phyloP scores from a whole-genome alignment of 345 rosid genomes.

The Boechera divaricarpa region DNA sequence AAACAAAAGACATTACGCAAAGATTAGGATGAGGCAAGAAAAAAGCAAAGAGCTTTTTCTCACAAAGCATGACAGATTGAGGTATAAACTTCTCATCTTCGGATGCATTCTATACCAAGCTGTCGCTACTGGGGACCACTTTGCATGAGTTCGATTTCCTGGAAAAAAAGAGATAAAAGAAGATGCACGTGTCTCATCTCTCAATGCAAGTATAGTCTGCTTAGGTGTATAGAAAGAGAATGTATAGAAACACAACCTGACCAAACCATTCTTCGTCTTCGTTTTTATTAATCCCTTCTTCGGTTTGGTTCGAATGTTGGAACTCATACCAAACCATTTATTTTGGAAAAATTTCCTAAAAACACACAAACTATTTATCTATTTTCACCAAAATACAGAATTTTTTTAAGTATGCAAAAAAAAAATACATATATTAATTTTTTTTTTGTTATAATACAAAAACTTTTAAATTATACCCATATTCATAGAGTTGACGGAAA shows the following conservation, averaged over 20 bases:
- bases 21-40: background rate
- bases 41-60: background rate
- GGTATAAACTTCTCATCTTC: conserved; percentile 55
- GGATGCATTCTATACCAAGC: conserved; percentile 99
- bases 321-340: too few relatives aligned
- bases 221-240: conserved; percentile 1
- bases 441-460: too few relatives aligned
- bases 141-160: conserved; percentile 97
- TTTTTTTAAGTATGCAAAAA: background rate
- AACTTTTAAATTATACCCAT: too few relatives aligned
- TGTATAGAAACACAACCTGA: conserved; percentile 34
- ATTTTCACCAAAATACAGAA: too few relatives aligned
- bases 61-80: background rate
- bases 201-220: background rate
- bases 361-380: too few relatives aligned
- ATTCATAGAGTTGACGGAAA: too few relatives aligned
- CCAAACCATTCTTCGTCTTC: background rate
- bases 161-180: background rate
- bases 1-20: background rate
- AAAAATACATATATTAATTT: background rate
- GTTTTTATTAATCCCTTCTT: background rate
- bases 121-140: conserved; percentile 98
- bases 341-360: too few relatives aligned
- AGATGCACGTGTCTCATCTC: conserved; percentile 10
- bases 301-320: conserved; percentile 5